A percentile compares a stretch with the other conserved stretches of the same genome.
phyloP scores from a whole-genome alignment of 352 stramenopile genomes.

The Phytophthora melonis region DNA sequence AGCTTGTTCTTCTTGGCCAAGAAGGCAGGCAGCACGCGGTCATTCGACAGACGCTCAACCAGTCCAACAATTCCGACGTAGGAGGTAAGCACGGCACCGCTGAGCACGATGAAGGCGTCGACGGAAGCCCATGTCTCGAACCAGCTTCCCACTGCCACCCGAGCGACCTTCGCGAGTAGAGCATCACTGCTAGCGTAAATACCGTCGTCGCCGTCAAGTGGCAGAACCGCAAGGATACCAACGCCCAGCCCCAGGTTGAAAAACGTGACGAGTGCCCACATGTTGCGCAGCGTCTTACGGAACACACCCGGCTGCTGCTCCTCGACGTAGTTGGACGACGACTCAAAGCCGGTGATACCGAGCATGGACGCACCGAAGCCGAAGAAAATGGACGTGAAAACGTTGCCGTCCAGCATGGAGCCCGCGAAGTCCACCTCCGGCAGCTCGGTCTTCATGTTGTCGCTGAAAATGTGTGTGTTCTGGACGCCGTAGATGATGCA shows the following conservation, averaged over 20 bases:
- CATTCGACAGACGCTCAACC: slow-evolving; percentile 76
- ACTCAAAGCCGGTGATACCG: slow-evolving; percentile 91
- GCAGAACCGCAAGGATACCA: slow-evolving; percentile 74
- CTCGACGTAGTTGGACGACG: slow-evolving; percentile 88
- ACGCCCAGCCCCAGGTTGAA: slow-evolving; percentile 86
- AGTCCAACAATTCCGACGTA: slow-evolving; percentile 82
- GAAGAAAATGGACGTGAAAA: slow-evolving; percentile 73
- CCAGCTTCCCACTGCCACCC: slow-evolving; percentile 39
- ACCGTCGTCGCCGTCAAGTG: slow-evolving; percentile 47
- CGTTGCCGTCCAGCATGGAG: slow-evolving; percentile 48
- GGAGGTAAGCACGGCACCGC: slow-evolving; percentile 81
- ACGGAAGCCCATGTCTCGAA: slow-evolving; percentile 64
- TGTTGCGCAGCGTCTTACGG: slow-evolving; percentile 71
- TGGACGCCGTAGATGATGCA: slow-evolving; percentile 65
- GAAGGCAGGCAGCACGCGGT: slow-evolving; percentile 64
- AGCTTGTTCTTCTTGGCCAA: slow-evolving; percentile 57
- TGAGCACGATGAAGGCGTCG: slow-evolving; percentile 90
- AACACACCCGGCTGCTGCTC: slow-evolving; percentile 87
- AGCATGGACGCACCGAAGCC: slow-evolving; percentile 83
- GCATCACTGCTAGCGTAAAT: slow-evolving; percentile 57
- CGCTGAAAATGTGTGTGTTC: slow-evolving; percentile 61
- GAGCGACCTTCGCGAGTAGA: slow-evolving; percentile 71
- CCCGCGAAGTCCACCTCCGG: slow-evolving; percentile 71
- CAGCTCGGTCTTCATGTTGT: slow-evolving; percentile 69
- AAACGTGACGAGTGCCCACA: slow-evolving; percentile 80